A percentile compares a stretch with the other conserved stretches of the same genome.
These are phyloP conservation scores for Ogataea nakhonphanomensis DNA, from an alignment of 805 yeast species.

Conservation along the genomic window DNA sequence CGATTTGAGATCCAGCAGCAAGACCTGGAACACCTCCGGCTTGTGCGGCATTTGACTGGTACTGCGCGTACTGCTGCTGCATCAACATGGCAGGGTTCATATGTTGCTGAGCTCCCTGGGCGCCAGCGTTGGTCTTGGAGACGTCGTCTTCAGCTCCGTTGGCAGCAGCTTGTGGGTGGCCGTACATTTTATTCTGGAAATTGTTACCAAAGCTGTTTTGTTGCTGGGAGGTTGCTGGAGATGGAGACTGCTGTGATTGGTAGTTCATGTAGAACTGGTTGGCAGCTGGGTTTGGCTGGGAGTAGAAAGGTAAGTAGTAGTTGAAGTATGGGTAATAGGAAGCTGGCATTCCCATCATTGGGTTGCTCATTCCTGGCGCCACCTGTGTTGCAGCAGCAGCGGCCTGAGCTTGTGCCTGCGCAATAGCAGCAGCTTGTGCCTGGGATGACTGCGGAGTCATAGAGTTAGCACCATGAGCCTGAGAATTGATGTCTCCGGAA, in stretches of 20 bases:
- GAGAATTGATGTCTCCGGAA: conserved; percentile 16
- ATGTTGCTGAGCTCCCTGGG: conserved; percentile 20
- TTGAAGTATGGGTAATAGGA: conserved; percentile 32
- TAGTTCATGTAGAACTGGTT: conserved; percentile 28
- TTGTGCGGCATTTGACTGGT: conserved; percentile 17
- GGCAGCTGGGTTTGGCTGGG: conserved; percentile 29
- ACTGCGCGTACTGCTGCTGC: conserved; percentile 26
- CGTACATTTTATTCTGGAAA: conserved; percentile 28
- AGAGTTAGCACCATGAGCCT: conserved; percentile 21
- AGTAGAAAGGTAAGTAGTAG: conserved; percentile 31
- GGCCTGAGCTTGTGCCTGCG: conserved; percentile 19
- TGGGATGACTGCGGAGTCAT: conserved; percentile 15
- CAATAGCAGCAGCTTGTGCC: conserved; percentile 16
- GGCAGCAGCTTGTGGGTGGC: conserved; percentile 26
- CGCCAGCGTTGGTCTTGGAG: conserved; percentile 10
- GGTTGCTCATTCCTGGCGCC: conserved; percentile 25
- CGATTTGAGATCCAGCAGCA: conserved; percentile 14
- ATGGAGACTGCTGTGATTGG: conserved; percentile 26
- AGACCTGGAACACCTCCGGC: conserved; percentile 15
- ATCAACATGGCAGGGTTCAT: conserved; percentile 22
- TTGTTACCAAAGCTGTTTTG: conserved; percentile 22
- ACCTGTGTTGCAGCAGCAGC: conserved; percentile 18
- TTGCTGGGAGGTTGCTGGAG: conserved; percentile 20
- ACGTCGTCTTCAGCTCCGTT: conserved; percentile 18
- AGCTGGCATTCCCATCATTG: conserved; percentile 32